Evolutionary conservation across 2,329 filamentous ascomycete species (phyloP), one percentile per base, ranked within the genome.

Genomic region (Hymenoscyphus fraxineus): DNA sequence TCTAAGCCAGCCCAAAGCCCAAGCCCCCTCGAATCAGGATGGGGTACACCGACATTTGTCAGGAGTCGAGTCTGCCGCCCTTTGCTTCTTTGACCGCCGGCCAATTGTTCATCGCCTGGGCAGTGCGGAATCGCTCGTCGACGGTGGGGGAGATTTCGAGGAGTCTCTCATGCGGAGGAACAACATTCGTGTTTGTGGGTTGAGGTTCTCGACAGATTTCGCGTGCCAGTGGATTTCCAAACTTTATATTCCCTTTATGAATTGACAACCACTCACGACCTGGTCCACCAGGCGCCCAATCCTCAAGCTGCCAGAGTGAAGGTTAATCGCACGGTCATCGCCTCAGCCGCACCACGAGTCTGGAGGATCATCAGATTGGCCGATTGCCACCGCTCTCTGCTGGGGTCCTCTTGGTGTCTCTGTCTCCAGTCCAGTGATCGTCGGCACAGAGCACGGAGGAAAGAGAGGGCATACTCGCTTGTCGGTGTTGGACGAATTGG

Each of bases 31-130:
- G 57, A 63, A 63, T 63, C 61, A 63, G 57, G 61, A 59, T 16
- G 19, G 13, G 15, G 38, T 64, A 61, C 63, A 64, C 63, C 63
- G 63, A 64, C 63, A 64, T 64, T 64, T 64, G 63, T 58, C 58
- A 51, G 57, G 38, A 59, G 38, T 38, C 19, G 38, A 59, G 38
- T 22, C 19, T 59, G 57, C 38, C 39, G 31, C 22, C n/a, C 15
- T 31, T 39, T 22, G 38, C 60, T 55, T 38, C 41, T 62, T 54
- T 62, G 54, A 58, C 60, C 22, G 60, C 41, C 35, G 27, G 32
- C 59, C 22, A 57, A 32, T 57, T 57, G 16, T n/a, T 57, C 32
- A 38, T 38, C 55, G 9, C 16, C 55, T 32, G 55, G 32, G 22
- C 31, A 57, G 15, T 16, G 54, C 54, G 31, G 9, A 35, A 57